Conservation (phyloP, 306 rosid species). For the Quercus robur region DNA sequence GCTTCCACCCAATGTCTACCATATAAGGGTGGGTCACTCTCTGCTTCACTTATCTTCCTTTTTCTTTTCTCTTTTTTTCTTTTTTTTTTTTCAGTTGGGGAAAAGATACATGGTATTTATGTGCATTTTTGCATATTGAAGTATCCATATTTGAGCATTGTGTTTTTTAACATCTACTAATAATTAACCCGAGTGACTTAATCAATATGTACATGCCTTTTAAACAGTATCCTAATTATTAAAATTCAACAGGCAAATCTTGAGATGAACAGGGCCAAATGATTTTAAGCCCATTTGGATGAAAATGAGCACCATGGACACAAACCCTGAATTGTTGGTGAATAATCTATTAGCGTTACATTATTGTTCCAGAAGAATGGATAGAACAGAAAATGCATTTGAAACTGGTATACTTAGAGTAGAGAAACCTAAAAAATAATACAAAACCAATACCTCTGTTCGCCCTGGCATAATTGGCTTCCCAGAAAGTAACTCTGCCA, state of each 20-base stretch:
- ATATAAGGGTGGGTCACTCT: background rate
- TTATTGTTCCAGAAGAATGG: conserved; percentile 11
- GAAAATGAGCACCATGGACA: background rate
- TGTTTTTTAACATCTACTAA: background rate
- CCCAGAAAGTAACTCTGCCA: conserved; percentile 86
- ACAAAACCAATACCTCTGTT: conserved; percentile 68
- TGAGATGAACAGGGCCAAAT: background rate
- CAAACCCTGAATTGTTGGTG: background rate
- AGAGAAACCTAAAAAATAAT: conserved; percentile 12
- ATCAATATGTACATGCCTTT: background rate
- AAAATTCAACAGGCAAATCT: background rate
- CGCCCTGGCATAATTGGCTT: conserved; percentile 95
- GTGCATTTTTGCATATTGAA: background rate
- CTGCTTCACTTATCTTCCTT: background rate
- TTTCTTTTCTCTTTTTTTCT: too few relatives aligned
- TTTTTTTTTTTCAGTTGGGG: too few relatives aligned
- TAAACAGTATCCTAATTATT: background rate
- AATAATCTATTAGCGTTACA: conserved; percentile 9
- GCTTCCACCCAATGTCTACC: background rate
- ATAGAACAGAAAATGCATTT: background rate
- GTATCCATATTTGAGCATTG: background rate
- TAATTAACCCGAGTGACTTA: background rate
- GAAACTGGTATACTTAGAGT: background rate
- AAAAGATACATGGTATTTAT: too few relatives aligned
- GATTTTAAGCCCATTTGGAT: background rate